Base-by-base conservation (phyloP, 306 rosid genomes). In the Heteromeles arbutifolia region DNA sequence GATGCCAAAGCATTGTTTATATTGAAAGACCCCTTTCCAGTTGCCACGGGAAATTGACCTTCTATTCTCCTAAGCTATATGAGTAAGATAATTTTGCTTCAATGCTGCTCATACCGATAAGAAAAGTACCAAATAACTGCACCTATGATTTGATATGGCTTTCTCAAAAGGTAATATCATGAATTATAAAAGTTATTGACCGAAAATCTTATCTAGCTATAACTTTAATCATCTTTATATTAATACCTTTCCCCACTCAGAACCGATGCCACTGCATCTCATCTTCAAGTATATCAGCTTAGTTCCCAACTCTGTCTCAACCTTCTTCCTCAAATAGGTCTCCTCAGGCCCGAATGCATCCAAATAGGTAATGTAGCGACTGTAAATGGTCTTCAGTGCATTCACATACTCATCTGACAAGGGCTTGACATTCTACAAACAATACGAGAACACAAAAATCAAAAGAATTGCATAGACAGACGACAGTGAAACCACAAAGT, bases 241-340 rank as follows among this genome's bases (percentile, higher is more conserved):
- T 7, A 41, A 77, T 87, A 95, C 99, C 97, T 92, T 90, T 80
- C 97, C 97, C 99, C 99, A 95, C 81, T 88, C 93, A 37, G 97
- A 74, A 50, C 85, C 92, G 28, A 95, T 81, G 76, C 93, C 91
- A 73, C 96, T 73, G 86, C 93, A 92, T 83, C 99, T 88, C 96
- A 95, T 90, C 84, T 95, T 95, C 77, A 95, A 84, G 84, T 90
- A 86, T 77, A 95, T 90, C 97, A 95, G 74, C 88, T 87, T 86
- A 72, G 97, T 58, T 37, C 99, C 99, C 85, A 95, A 83, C 77
- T 95, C 97, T 31, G 79, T 82, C 86, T 95, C 99, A 67, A 94
- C 96, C 85, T 94, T 94, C 93, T 94, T 94, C 81, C 87, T 83
- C 85, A 95, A 86, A 84, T 86, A 95, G 76, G 32, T 80, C 84